Base-by-base conservation (phyloP, 2,329 filamentous ascomycete genomes). In the Grosmannia clavigera region DNA sequence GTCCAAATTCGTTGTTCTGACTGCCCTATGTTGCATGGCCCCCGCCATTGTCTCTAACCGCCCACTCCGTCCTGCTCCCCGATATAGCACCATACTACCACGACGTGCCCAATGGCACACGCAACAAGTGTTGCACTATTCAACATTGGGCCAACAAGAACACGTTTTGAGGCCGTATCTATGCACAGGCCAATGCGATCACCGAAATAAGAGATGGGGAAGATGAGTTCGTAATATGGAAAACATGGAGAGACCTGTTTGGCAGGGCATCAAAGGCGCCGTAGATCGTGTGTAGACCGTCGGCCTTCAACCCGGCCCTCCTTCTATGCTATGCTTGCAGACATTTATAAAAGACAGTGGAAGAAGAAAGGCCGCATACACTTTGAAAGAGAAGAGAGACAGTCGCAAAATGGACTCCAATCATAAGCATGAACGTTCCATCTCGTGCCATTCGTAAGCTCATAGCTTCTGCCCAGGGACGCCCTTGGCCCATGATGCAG, bases 201-300 rank as follows among this genome's bases (percentile, higher is more conserved):
- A 31, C 31, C 31, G 35, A 9, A 11, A 38, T 11, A 35, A 35
- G 35, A 12, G 5, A 40, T 40, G 14, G 38, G 38, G 19, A 43
- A 43, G 43, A 46, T 31, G 12, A 16, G 11, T 5, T 52, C 50
- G 29, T 31, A 31, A 29, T 6, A 40, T 3, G 29, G n/a, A 27
- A 57, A 33, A 25, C 16, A 40, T 57, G 19, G 43, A 40, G 14
- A 22, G 25, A 14, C 27, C 19, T 22, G 27, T 50, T 51, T 48
- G 29, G 38, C 38, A 25, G 54, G 61, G 61, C 60, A 60, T 62
- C 31, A 60, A 60, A 59, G 58, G 55, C 55, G 58, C 46, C 55
- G 58, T 58, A 59, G 60, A 59, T 61, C 60, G 14, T 61, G 56
- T 52, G 25, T 27, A 19, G 29, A 40, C 48, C 29, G 43, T 6